A percentile compares a stretch with the other conserved stretches of the same genome.
These are phyloP conservation scores for Leptosphaerulina australis DNA, from an alignment of 2,329 filamentous ascomycete genomes.

Conservation along the genomic window DNA sequence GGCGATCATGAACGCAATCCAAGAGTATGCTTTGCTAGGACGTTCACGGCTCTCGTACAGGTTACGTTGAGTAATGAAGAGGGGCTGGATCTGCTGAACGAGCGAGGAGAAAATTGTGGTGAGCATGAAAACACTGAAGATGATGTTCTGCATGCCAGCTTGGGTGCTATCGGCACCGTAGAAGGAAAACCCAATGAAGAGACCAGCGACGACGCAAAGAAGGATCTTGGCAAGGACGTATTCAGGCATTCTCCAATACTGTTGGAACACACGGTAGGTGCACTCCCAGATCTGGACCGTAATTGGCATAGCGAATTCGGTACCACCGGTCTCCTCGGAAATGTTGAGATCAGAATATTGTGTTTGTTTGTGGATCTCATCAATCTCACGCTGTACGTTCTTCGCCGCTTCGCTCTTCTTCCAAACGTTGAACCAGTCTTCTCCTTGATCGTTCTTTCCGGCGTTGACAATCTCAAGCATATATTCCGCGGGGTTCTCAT, in stretches of 20 bases:
- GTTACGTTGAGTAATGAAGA: conserved; percentile 63
- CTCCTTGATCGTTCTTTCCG: conserved; percentile 36
- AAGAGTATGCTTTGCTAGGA: conserved; percentile 74
- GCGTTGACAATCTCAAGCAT: conserved; percentile 64
- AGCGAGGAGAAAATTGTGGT: conserved; percentile 53
- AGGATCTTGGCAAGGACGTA: conserved; percentile 49
- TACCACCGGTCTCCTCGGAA: conserved; percentile 42
- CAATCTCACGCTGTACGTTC: conserved; percentile 47
- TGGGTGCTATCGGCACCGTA: conserved; percentile 45
- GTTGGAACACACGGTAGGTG: conserved; percentile 52
- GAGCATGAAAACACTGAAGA: conserved; percentile 60
- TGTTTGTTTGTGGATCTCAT: conserved; percentile 49
- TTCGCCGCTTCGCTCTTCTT: conserved; percentile 29
- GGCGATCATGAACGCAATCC: conserved; percentile 73
- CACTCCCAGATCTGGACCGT: conserved; percentile 43
- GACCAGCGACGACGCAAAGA: conserved; percentile 33
- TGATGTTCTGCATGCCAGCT: conserved; percentile 54
- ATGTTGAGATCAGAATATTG: conserved; percentile 33
- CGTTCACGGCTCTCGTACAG: conserved; percentile 66
- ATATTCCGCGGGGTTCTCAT: conserved; percentile 77
- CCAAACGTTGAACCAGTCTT: conserved; percentile 53
- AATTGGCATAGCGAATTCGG: conserved; percentile 55
- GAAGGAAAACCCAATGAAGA: conserved; percentile 53
- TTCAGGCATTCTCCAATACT: conserved; percentile 54
- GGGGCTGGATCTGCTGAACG: conserved; percentile 64